Evolutionary conservation across 371 early-diverging fungal genomes (phyloP).

Genomic region (Mucor velutinosus): DNA sequence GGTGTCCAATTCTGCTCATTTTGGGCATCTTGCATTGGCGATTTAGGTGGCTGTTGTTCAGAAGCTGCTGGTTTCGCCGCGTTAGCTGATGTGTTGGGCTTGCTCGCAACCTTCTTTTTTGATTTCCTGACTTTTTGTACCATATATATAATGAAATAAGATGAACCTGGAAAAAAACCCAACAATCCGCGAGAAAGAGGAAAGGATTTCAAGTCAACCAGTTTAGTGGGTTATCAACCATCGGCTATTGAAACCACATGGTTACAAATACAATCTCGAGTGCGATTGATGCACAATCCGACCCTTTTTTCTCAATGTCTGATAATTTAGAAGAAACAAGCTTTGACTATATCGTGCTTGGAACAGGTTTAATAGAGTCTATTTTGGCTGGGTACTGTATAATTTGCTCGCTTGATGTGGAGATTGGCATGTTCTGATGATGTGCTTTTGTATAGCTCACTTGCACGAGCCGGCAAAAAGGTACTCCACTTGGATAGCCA

Average conservation of each 20-base stretch:
- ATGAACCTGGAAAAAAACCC: background rate
- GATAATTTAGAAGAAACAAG: slow-evolving; percentile 49
- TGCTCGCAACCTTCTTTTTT: background rate
- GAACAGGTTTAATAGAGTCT: slow-evolving; percentile 91
- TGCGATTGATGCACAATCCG: background rate
- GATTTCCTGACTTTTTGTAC: background rate
- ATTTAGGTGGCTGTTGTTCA: background rate
- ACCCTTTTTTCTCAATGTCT: slow-evolving; percentile 7
- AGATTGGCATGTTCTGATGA: background rate
- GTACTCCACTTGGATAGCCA: slow-evolving; percentile 93
- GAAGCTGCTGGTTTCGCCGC: background rate
- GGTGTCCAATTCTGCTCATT: slow-evolving; percentile 4
- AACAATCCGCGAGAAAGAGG: background rate
- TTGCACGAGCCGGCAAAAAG: slow-evolving; percentile 76
- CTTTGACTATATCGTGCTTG: slow-evolving; percentile 83
- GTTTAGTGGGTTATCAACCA: background rate
- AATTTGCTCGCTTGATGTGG: background rate
- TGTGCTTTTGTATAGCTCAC: slow-evolving; percentile 51
- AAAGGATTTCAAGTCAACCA: background rate
- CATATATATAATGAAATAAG: background rate
- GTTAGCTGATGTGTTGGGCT: background rate
- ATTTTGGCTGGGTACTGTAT: slow-evolving; percentile 74
- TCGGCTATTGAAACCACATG: background rate
- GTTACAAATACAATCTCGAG: background rate
- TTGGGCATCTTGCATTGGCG: background rate